Evolutionary conservation across 108 stramenopile species (phyloP), one percentile per base, ranked within the genome.

Genomic region (Craspedostauros australis): DNA sequence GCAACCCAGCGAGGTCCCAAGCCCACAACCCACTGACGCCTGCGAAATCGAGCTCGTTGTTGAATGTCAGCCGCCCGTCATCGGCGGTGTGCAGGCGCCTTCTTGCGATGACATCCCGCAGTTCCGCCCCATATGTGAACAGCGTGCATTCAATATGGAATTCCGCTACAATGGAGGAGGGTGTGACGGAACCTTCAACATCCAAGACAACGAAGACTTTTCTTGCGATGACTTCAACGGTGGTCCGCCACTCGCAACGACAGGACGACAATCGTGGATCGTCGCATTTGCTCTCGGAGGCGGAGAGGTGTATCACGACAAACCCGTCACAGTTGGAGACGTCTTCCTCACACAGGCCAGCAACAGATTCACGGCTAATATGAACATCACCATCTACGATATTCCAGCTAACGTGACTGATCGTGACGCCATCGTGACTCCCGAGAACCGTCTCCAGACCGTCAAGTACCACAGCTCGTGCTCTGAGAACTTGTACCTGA

Each of bases 401-500:
- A n/a, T n/a, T n/a, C 24, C 11, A 14, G 7, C 51, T 29, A 44
- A 31, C 50, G 23, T 14, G 16, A 33, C 50, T 46, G 41, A 38
- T 45, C 21, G 30, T 4, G 43, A 3, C 11, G 42, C 28, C 20
- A 44, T 45, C 28, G 26, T 45, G 8, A 20, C n/a, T 11, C 22
- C 55, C 4, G 57, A 37, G 23, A 9, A 5, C 7, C 9, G 37
- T 19, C 14, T 66, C 4, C 64, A 66, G 29, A 9, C 11, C 20
- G 23, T 44, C 16, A 5, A 33, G 8, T 49, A 51, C 19, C 64
- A 57, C 32, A 55, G 54, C 31, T 66, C 64, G 33, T 66, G 64
- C 37, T 66, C 64, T 0, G 56, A 66, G 28, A 24, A 44, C 18
- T 42, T 66, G 38, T 66, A 46, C 41, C 56, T 66, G 34, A 42